phyloP scores from a whole-genome alignment of 129 eudicot genomes.

The Chrysanthemum seticuspe region DNA sequence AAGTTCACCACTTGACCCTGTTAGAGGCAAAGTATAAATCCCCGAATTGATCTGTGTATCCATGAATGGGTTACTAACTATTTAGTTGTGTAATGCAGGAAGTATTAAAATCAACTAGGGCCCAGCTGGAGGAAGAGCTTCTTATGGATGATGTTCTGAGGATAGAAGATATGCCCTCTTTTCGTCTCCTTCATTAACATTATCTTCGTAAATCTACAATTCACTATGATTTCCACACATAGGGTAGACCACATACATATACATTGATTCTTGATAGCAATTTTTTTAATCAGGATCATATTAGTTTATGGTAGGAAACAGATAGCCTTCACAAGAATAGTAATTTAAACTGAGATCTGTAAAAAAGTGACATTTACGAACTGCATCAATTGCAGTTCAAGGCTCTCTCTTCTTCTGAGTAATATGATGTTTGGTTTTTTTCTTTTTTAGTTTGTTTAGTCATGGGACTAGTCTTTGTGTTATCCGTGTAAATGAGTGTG shows the following conservation, averaged over 20 bases:
- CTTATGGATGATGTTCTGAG: conserved; percentile 66
- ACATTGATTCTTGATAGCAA: conserved; percentile 22
- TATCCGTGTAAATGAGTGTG: background rate
- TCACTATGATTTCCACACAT: conserved; percentile 13
- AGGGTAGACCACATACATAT: conserved; percentile 29
- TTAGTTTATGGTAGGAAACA: background rate
- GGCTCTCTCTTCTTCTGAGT: conserved; percentile 10
- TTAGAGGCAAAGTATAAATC: too few relatives aligned
- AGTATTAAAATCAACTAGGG: conserved; percentile 52
- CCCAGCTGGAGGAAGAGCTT: conserved; percentile 80
- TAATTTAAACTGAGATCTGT: background rate
- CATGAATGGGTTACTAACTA: background rate
- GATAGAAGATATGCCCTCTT: conserved; percentile 94
- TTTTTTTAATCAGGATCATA: conserved; percentile 4
- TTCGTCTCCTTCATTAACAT: conserved; percentile 56
- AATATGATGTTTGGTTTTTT: background rate
- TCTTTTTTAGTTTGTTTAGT: too few relatives aligned
- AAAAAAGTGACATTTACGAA: background rate
- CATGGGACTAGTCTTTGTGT: background rate
- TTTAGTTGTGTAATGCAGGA: conserved; percentile 40
- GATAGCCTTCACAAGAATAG: background rate
- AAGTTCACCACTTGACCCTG: conserved; percentile 6
- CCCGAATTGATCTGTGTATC: too few relatives aligned
- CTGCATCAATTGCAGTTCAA: conserved; percentile 19
- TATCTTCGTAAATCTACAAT: conserved; percentile 17